Conservation (phyloP, 768 basidiomycete species). For the Imleria badia region DNA sequence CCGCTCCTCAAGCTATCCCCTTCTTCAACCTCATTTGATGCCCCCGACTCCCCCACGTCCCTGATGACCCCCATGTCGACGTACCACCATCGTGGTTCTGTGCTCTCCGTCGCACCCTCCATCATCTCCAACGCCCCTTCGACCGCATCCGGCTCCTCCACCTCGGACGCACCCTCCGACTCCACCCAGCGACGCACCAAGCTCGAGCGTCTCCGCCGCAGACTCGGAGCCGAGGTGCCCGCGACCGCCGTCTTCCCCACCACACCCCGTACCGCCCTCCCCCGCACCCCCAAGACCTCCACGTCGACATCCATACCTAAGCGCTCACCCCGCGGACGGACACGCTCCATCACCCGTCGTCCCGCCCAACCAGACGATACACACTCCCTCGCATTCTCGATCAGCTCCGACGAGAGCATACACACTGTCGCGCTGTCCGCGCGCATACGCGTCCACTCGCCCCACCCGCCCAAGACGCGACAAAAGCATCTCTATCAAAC, state of each 20-base stretch:
- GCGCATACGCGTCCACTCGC: conserved; percentile 13
- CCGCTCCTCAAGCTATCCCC: conserved; percentile 24
- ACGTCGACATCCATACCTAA: not conserved
- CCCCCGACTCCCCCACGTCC: conserved; percentile 4
- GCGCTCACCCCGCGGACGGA: not conserved
- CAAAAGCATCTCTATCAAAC: conserved; percentile 16
- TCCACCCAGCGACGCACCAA: conserved; percentile 49
- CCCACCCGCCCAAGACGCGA: conserved; percentile 7
- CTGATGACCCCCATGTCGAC: not conserved
- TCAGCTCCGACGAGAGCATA: conserved; percentile 28
- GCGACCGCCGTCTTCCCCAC: conserved; percentile 57
- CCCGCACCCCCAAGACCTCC: conserved; percentile 4
- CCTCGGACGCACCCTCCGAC: conserved; percentile 35
- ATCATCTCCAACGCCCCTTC: conserved; percentile 19
- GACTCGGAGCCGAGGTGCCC: conserved; percentile 64
- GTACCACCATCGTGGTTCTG: conserved; percentile 18
- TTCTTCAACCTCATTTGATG: not conserved
- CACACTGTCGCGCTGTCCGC: conserved; percentile 24
- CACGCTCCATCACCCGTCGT: conserved; percentile 1
- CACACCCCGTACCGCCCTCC: conserved; percentile 8
- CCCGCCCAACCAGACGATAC: conserved; percentile 18
- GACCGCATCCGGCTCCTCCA: conserved; percentile 23
- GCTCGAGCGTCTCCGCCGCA: conserved; percentile 62
- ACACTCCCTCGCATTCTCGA: conserved; percentile 24
- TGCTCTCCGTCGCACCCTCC: conserved; percentile 20